These are phyloP conservation scores for Opeltia flavorubescens DNA, from an alignment of 495 filamentous ascomycete species.

Conservation along the genomic window DNA sequence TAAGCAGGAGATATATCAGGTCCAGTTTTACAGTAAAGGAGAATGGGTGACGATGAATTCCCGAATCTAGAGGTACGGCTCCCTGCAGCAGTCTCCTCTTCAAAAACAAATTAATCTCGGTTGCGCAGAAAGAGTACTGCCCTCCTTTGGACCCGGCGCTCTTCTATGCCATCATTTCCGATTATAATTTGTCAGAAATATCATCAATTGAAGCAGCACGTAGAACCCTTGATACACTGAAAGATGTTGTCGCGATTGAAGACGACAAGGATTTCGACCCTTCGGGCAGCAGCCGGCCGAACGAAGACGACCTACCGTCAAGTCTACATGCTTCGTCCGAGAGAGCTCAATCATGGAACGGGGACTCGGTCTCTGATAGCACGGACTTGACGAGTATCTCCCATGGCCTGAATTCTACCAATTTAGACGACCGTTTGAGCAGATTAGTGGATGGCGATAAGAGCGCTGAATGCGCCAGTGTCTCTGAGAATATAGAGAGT, in stretches of 20 bases:
- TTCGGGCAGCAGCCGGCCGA: conserved; percentile 41
- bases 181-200: conserved; percentile 43
- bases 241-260: conserved; percentile 45
- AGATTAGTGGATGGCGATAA: conserved; percentile 13
- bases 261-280: conserved; percentile 63
- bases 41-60: not conserved
- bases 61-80: not conserved
- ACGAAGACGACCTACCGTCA: conserved; percentile 18
- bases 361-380: conserved; percentile 18
- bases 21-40: not conserved
- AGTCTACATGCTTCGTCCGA: conserved; percentile 7
- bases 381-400: conserved; percentile 35
- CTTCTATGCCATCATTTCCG: conserved; percentile 48
- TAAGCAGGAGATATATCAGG: not conserved
- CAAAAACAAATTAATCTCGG: not conserved
- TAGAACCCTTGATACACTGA: conserved; percentile 40
- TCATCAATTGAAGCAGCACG: conserved; percentile 36
- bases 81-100: too few relatives aligned
- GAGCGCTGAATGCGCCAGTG: conserved; percentile 2
- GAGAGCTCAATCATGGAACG: conserved; percentile 11
- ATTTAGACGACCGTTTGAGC: conserved; percentile 3
- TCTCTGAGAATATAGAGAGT: conserved; percentile 21
- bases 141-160: conserved; percentile 48
- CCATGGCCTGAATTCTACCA: conserved; percentile 14
- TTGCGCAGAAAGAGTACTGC: conserved; percentile 35